Evolutionary conservation across 2,329 filamentous ascomycete genomes (phyloP).

Genomic region (Berkeleyomyces basicola): DNA sequence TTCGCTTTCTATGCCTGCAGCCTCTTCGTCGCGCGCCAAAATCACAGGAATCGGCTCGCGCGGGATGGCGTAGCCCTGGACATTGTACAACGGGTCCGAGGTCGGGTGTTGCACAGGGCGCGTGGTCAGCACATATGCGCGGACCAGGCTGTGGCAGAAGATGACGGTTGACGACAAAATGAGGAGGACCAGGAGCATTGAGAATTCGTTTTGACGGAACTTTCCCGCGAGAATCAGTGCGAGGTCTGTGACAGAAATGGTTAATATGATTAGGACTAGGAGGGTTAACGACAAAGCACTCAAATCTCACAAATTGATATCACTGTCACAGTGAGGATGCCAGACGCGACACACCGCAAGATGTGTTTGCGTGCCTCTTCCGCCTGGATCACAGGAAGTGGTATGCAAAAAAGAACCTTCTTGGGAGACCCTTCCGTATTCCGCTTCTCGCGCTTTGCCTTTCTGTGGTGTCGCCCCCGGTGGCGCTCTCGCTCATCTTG

Average conservation of each 20-base stretch:
- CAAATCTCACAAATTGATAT: constrained; percentile 47
- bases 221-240: constrained; percentile 51
- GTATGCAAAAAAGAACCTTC: constrained; percentile 30
- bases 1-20: constrained; percentile 37
- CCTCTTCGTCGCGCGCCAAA: constrained; percentile 58
- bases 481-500: background rate
- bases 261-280: background rate
- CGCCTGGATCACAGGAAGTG: constrained; percentile 36
- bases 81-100: constrained; percentile 30
- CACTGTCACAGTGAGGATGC: constrained; percentile 40
- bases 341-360: constrained; percentile 47
- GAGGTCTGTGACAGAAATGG: constrained; percentile 40
- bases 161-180: constrained; percentile 59
- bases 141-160: constrained; percentile 64
- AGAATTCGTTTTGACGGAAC: constrained; percentile 51
- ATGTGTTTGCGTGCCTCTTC: constrained; percentile 37
- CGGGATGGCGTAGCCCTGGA: constrained; percentile 53
- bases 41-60: constrained; percentile 59
- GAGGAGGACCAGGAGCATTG: constrained; percentile 63
- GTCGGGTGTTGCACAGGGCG: constrained; percentile 22
- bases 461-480: background rate
- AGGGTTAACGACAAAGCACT: background rate
- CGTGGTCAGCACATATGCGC: constrained; percentile 50
- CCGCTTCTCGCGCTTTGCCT: background rate
- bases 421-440: background rate